Percentiles rank a stretch among this genome's conserved stretches.
These are phyloP conservation scores for Bolboschoenoplectus hybrid DNA, from an alignment of 202 grass and related monocot genomes.

Conservation along the genomic window DNA sequence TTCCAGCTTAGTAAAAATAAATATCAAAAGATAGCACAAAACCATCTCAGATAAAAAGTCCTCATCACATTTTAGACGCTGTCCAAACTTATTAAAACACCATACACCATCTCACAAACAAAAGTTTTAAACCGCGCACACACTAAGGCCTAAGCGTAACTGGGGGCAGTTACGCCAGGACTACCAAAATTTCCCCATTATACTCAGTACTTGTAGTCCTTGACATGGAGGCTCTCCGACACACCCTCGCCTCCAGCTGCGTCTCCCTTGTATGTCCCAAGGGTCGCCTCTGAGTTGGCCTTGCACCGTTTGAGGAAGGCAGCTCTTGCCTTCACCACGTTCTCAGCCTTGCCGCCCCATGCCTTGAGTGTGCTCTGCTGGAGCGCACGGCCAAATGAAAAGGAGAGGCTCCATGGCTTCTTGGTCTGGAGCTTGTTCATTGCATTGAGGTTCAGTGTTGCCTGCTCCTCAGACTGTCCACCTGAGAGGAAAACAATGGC, in stretches of 20 bases:
- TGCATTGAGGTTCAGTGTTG: constrained; percentile 47
- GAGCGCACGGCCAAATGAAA: constrained; percentile 49
- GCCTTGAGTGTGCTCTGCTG: constrained; percentile 50
- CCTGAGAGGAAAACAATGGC: constrained; percentile 58
- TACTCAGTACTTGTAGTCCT: constrained; percentile 58
- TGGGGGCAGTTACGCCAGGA: background rate
- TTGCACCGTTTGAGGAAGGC: constrained; percentile 49
- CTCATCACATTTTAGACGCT: constrained; percentile 12
- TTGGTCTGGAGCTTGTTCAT: constrained; percentile 50
- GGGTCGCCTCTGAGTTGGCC: constrained; percentile 47
- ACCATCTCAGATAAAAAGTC: background rate
- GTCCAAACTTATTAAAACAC: constrained; percentile 36
- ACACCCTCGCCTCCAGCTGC: constrained; percentile 45
- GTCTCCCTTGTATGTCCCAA: constrained; percentile 56
- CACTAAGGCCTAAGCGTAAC: constrained; percentile 19
- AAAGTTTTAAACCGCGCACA: constrained; percentile 26
- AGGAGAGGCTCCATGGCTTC: constrained; percentile 52
- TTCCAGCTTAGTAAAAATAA: background rate
- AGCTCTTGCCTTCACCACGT: constrained; percentile 39
- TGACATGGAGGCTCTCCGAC: constrained; percentile 59
- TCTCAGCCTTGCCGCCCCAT: constrained; percentile 44
- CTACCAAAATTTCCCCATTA: background rate
- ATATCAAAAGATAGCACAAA: background rate
- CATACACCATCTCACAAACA: constrained; percentile 28
- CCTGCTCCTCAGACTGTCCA: constrained; percentile 56